Evolutionary conservation across 441 rosid species (phyloP).

Genomic region (Gossypium trilobum): DNA sequence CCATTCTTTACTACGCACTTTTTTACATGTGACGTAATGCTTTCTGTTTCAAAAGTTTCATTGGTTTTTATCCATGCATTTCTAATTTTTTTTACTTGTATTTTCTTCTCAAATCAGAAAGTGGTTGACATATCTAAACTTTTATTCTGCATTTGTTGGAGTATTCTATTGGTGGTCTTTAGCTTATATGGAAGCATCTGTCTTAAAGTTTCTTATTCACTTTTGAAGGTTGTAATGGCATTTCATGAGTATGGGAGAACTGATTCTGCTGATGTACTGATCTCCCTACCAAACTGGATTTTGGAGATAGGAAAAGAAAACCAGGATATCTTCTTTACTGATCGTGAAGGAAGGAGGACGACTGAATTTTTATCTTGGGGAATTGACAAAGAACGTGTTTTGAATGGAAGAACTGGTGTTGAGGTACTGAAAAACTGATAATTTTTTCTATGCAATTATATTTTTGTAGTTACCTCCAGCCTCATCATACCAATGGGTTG

Average conservation of each 20-base stretch:
- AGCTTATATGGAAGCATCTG: slow-evolving; percentile 1
- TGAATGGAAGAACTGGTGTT: slow-evolving; percentile 63
- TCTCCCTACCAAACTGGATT: slow-evolving; percentile 62
- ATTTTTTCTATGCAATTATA: neutral
- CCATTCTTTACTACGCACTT: neutral
- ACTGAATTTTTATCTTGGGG: slow-evolving; percentile 66
- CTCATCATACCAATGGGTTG: neutral
- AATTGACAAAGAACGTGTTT: slow-evolving; percentile 58
- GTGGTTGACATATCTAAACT: neutral
- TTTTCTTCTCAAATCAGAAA: neutral
- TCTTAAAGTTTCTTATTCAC: slow-evolving; percentile 13
- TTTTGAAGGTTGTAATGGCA: slow-evolving; percentile 67
- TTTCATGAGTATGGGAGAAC: slow-evolving; percentile 63
- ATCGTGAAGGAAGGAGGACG: slow-evolving; percentile 57
- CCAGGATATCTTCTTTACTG: slow-evolving; percentile 60
- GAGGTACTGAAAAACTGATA: slow-evolving; percentile 35
- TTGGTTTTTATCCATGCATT: neutral
- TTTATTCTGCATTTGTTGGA: neutral
- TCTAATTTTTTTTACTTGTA: neutral
- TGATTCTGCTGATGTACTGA: slow-evolving; percentile 33
- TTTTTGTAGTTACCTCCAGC: neutral
- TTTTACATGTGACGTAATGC: neutral
- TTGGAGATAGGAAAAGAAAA: slow-evolving; percentile 61
- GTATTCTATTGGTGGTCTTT: neutral
- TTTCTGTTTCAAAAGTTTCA: neutral